Percentiles rank a stretch among this genome's conserved stretches.
Conservation (phyloP, 257 asterid genomes). For the Nicotiana paniculata region DNA sequence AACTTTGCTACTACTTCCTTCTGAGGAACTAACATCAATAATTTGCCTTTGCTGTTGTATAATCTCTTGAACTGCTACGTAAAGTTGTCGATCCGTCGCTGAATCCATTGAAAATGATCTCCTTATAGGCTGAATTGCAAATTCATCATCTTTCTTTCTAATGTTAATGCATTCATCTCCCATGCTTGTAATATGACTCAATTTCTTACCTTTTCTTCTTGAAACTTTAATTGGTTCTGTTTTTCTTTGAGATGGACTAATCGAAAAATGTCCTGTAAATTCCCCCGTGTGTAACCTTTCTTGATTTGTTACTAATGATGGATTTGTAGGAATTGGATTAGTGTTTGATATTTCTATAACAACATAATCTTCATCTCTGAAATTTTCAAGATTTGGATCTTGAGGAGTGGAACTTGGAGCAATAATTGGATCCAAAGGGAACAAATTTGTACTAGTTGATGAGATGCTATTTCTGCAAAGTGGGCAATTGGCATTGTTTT, state of each 20-base stretch:
- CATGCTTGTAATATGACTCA: constrained; percentile 39
- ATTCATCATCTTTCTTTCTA: constrained; percentile 50
- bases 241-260: constrained; percentile 34
- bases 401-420: constrained; percentile 27
- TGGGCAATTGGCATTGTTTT: constrained; percentile 82
- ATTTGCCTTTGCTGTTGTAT: constrained; percentile 24
- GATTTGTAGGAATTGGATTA: neutral
- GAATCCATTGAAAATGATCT: constrained; percentile 95
- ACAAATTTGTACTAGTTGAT: constrained; percentile 5
- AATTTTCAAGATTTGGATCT: constrained; percentile 24
- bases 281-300: constrained; percentile 28
- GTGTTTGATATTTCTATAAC: constrained; percentile 51
- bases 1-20: constrained; percentile 35
- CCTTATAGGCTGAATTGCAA: constrained; percentile 55
- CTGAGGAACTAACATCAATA: constrained; percentile 11
- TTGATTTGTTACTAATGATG: constrained; percentile 15
- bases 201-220: constrained; percentile 28
- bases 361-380: constrained; percentile 59
- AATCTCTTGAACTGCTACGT: constrained; percentile 59
- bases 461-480: constrained; percentile 66
- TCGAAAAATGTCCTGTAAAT: constrained; percentile 12
- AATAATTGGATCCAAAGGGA: constrained; percentile 18
- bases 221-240: neutral
- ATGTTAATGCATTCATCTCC: constrained; percentile 78
- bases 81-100: constrained; percentile 56